Evolutionary conservation across 148 eudicot species (phyloP), one percentile per base, ranked within the genome.

Genomic region (Spergularia marina): DNA sequence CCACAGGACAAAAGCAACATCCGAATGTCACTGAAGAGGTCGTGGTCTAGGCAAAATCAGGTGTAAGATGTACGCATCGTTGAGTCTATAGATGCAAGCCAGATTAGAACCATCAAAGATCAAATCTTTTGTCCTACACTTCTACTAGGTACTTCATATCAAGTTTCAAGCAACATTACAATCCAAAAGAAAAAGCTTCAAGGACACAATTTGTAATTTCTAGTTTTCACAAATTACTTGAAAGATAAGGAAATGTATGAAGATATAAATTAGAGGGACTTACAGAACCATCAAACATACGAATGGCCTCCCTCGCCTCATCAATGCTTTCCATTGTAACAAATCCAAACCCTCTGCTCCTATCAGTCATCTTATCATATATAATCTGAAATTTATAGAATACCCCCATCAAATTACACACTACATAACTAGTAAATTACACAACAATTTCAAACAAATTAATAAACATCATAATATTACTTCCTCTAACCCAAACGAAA

Each of bases 301-400:
- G 87, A 77, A 94, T 88, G 11, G 93, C 97, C 75, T 86, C 87
- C 55, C 82, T 77, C 5, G 94, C 98, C 80, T 92, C 93, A 72
- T 85, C 86, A 65, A 83, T 75, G 60, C 82, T 86, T 16, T 86
- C 90, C 98, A 94, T 91, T 8, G 91, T 91, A 39, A 94, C 89
- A 84, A 94, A 94, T 15, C 90, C 97, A 76, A 94, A 91, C 17
- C 98, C 98, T 53, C 98, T 79, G 71, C 98, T 94, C 78, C 98
- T 94, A 77, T 86, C 92, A 25, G 96, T 94, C 16, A 91, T 84
- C 84, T 89, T 87, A 61, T 92, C 96, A 77, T 94, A 89, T 18
- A 94, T 88, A 73, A 94, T 89, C 98, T 93, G 85, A 25, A 51
- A 68, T 80, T 68, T 34, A 25, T 30, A 21, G 13, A 18, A 0